Conservation (phyloP, 2,329 filamentous ascomycete genomes). For the Aspergillus phoenicis region DNA sequence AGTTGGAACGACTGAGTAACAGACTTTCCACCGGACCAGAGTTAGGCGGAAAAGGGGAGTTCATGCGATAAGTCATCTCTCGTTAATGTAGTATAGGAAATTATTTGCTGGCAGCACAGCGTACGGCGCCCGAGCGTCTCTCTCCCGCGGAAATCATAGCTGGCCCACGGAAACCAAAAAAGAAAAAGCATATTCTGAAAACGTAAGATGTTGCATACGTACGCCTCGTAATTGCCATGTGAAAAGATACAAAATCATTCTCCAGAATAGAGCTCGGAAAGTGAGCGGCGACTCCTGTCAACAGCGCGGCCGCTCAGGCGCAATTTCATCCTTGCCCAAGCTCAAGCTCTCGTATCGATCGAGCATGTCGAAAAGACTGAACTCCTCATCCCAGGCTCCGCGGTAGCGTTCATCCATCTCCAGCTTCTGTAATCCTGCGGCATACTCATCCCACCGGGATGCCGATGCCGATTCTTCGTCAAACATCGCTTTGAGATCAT, state of each 20-base stretch:
- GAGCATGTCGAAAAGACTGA: slow-evolving; percentile 40
- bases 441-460: slow-evolving; percentile 34
- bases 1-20: not conserved
- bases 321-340: slow-evolving; percentile 38
- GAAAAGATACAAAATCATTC: not conserved
- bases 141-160: not conserved
- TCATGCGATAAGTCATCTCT: not conserved
- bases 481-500: slow-evolving; percentile 38
- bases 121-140: not conserved
- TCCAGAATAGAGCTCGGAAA: not conserved
- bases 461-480: slow-evolving; percentile 28
- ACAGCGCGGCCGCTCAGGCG: slow-evolving; percentile 23
- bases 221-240: not conserved
- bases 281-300: not conserved
- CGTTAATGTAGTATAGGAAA: not conserved
- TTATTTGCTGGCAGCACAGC: not conserved
- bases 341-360: slow-evolving; percentile 43
- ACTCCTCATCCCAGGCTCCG: slow-evolving; percentile 22
- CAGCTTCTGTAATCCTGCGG: slow-evolving; percentile 38
- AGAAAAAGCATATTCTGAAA: no score
- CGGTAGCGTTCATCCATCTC: slow-evolving; percentile 36
- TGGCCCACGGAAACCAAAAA: not conserved
- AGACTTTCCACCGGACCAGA: not conserved
- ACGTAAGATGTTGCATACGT: no score
- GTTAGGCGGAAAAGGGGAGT: not conserved